phyloP scores from a whole-genome alignment of 257 asterid species.

The Solanum bulbocastanum region DNA sequence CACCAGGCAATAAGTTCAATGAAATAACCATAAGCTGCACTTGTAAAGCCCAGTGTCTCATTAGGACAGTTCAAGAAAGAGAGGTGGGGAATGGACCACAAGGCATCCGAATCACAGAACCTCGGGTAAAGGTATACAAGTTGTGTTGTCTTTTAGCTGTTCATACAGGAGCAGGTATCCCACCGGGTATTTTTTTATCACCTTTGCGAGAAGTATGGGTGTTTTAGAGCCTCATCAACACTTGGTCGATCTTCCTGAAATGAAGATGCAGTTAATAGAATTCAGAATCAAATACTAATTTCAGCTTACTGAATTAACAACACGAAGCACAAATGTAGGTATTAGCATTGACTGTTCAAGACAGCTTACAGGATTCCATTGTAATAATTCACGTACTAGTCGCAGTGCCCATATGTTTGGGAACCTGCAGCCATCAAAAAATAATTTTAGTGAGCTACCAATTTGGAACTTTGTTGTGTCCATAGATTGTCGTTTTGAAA shows the following conservation, averaged over 20 bases:
- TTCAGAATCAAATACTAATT: not conserved
- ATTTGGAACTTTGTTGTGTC: not conserved
- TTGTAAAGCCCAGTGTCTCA: not conserved
- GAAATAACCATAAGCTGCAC: not conserved
- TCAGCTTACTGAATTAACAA: not conserved
- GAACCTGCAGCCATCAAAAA: constrained; percentile 38
- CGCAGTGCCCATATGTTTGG: constrained; percentile 78
- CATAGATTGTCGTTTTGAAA: not conserved
- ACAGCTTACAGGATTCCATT: constrained; percentile 92
- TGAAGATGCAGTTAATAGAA: not conserved
- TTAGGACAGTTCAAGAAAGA: not conserved
- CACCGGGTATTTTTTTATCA: not conserved
- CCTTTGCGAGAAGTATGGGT: constrained; percentile 61
- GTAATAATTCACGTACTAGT: constrained; percentile 69
- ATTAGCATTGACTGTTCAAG: not conserved
- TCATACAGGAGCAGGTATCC: not conserved
- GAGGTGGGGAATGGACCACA: not conserved
- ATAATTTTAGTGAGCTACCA: not conserved
- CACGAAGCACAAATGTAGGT: not conserved
- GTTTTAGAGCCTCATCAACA: constrained; percentile 83
- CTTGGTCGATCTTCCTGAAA: constrained; percentile 70
- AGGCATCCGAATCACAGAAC: not conserved
- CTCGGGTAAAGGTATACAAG: not conserved
- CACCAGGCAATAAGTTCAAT: not conserved
- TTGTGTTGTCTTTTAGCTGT: not conserved